Percentiles rank a stretch among this genome's conserved stretches.
These are phyloP conservation scores for Pythium brassicae DNA, from an alignment of 352 stramenopile genomes.

Conservation along the genomic window DNA sequence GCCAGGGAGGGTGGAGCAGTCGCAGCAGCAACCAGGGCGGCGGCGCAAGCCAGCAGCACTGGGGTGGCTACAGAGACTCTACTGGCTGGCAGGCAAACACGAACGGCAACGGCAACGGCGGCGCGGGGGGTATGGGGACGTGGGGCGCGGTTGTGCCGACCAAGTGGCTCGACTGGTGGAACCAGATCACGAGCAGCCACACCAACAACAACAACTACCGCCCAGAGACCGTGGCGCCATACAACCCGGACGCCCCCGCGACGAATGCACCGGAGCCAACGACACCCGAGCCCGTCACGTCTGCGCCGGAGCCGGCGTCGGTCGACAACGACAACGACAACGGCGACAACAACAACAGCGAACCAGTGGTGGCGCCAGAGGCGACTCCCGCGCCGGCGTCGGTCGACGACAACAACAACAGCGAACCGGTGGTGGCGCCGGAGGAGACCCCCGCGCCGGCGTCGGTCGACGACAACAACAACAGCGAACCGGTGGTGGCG, in stretches of 20 bases:
- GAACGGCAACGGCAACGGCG: background rate
- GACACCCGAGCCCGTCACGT: background rate
- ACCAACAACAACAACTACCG: conserved; percentile 15
- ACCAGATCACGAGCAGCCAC: conserved; percentile 7
- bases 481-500: conserved; percentile 2
- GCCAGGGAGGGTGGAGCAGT: too few species aligned
- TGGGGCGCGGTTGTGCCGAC: background rate
- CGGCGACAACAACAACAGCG: background rate
- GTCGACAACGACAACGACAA: background rate
- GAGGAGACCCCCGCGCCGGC: too few species aligned
- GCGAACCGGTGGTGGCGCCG: conserved; percentile 1
- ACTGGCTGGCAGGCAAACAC: background rate
- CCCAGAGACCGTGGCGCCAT: conserved; percentile 12
- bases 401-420: conserved; percentile 5
- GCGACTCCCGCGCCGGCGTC: too few species aligned
- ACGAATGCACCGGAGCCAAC: conserved; percentile 7
- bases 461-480: conserved; percentile 1
- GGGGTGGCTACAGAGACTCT: background rate
- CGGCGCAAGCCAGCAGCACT: background rate
- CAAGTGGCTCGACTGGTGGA: conserved; percentile 12
- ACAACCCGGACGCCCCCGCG: conserved; percentile 12
- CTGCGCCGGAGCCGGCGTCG: conserved; percentile 6
- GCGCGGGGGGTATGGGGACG: background rate
- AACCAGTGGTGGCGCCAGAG: too few species aligned
- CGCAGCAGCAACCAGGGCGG: background rate